phyloP scores from a whole-genome alignment of 1,284 basidiomycete genomes.

The Pulveroboletus sp. region DNA sequence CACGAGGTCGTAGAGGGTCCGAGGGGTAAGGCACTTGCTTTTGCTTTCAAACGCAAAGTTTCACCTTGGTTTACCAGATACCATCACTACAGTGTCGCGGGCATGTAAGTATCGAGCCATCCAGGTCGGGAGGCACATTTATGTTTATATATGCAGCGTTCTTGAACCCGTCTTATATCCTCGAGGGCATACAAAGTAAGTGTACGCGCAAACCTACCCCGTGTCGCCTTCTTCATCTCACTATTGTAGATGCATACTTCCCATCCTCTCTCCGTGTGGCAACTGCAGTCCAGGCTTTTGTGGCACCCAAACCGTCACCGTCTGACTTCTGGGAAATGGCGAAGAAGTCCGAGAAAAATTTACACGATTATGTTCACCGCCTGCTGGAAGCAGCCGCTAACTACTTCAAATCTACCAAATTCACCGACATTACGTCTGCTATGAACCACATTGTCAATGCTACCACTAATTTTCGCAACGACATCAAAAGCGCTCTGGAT shows the following conservation, averaged over 20 bases:
- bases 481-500: slow-evolving; percentile 1
- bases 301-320: not conserved
- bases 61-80: not conserved
- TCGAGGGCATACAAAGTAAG: slow-evolving; percentile 4
- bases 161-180: not conserved
- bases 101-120: not conserved
- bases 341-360: not conserved
- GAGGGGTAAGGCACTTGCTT: not conserved
- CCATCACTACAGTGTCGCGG: not conserved
- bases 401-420: slow-evolving; percentile 5
- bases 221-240: not conserved
- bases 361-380: slow-evolving; percentile 5
- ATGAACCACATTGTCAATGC: slow-evolving; percentile 4
- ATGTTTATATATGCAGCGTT: not conserved
- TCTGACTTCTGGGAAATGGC: slow-evolving; percentile 14
- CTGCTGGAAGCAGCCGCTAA: not conserved
- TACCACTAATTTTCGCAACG: slow-evolving; percentile 6
- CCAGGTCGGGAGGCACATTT: not conserved
- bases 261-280: not conserved
- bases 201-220: not conserved
- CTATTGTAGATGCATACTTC: slow-evolving; percentile 1
- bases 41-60: not conserved
- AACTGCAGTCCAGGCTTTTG: not conserved
- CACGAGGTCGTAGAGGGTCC: not conserved
- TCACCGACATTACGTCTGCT: slow-evolving; percentile 1